phyloP scores from a whole-genome alignment of 2,329 filamentous ascomycete genomes.

The Atkinsonella hypoxylon region DNA sequence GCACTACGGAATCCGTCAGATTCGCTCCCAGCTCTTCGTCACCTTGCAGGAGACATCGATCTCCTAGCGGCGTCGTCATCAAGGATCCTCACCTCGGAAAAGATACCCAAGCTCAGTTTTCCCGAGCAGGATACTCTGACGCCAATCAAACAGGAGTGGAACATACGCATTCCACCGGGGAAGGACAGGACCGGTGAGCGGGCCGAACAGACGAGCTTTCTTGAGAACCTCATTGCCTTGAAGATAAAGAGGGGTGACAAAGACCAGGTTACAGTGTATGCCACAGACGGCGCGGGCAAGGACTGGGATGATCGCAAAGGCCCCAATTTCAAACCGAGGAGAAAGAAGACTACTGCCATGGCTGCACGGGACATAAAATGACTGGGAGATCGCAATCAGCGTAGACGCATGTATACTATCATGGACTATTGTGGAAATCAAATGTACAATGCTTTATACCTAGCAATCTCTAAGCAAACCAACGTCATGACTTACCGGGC shows the following conservation, averaged over 20 bases:
- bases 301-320: conserved; percentile 29
- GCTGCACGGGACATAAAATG: too few relatives aligned
- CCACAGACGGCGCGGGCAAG: conserved; percentile 30
- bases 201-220: conserved; percentile 41
- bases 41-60: conserved; percentile 45
- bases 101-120: conserved; percentile 39
- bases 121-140: conserved; percentile 22
- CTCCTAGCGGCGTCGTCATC: conserved; percentile 54
- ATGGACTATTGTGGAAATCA: too few relatives aligned
- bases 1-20: conserved; percentile 26
- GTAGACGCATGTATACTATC: too few relatives aligned
- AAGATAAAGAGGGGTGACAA: conserved; percentile 53
- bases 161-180: conserved; percentile 32
- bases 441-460: too few relatives aligned
- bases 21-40: conserved; percentile 29
- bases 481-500: too few relatives aligned
- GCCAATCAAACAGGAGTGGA: conserved; percentile 29
- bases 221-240: conserved; percentile 52
- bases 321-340: conserved; percentile 26
- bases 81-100: conserved; percentile 43
- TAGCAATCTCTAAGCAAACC: too few relatives aligned
- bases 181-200: conserved; percentile 36
- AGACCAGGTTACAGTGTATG: conserved; percentile 52
- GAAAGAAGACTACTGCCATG: conserved; percentile 9
- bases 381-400: too few relatives aligned